Percentiles rank a stretch among this genome's conserved stretches.
phyloP scores from a whole-genome alignment of 371 early-diverging fungal genomes.

The Capniomyces stellatus region DNA sequence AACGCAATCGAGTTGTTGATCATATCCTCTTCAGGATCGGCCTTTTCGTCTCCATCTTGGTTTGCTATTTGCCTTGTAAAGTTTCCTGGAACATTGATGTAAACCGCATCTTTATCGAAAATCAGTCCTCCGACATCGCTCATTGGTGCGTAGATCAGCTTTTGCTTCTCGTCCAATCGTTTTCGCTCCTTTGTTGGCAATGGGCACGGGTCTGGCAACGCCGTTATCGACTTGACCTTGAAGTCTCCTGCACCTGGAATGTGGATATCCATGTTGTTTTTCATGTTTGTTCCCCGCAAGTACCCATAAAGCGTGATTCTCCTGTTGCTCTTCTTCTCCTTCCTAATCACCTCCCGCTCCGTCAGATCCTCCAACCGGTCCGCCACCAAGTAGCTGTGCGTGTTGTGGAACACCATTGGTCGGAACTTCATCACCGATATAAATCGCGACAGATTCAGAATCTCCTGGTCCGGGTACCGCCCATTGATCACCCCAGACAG shows the following conservation, averaged over 20 bases:
- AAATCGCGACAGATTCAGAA: constrained; percentile 85
- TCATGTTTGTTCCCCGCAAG: constrained; percentile 82
- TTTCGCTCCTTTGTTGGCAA: constrained; percentile 81
- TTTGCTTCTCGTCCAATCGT: constrained; percentile 75
- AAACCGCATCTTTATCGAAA: constrained; percentile 97
- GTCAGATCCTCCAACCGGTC: constrained; percentile 96
- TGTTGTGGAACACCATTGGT: constrained; percentile 88
- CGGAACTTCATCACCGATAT: constrained; percentile 94
- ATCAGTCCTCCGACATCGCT: constrained; percentile 92
- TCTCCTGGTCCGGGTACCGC: constrained; percentile 78
- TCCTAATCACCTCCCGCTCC: constrained; percentile 64
- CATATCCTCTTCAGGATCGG: constrained; percentile 12
- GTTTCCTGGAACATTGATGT: constrained; percentile 82
- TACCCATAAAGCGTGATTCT: constrained; percentile 89
- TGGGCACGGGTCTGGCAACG: constrained; percentile 83
- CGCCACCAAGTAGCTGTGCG: constrained; percentile 85
- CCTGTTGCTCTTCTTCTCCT: constrained; percentile 71
- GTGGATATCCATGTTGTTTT: constrained; percentile 61
- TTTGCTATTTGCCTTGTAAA: constrained; percentile 44
- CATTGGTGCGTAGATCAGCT: constrained; percentile 96
- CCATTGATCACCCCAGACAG: constrained; percentile 88
- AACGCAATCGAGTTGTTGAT: constrained; percentile 4
- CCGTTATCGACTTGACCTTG: constrained; percentile 46
- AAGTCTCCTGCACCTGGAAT: constrained; percentile 93
- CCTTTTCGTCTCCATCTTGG: constrained; percentile 4